Conservation (phyloP, 805 yeast genomes). For the Teunomyces panamensis region DNA sequence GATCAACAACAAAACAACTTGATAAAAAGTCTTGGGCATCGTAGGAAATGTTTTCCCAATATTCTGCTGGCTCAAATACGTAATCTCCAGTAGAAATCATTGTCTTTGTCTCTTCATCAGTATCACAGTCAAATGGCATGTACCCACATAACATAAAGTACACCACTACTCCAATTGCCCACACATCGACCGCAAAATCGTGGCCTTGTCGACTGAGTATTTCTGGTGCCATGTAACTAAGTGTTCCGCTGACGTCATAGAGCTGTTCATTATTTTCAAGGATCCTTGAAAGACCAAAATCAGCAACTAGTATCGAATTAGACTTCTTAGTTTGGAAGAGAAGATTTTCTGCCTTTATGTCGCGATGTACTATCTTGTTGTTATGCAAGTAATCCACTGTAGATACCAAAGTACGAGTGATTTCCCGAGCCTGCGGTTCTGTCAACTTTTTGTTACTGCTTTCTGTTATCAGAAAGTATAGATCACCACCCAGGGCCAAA, state of each 20-base stretch:
- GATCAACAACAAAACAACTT: conserved; percentile 49
- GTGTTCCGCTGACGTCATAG: conserved; percentile 61
- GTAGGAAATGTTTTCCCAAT: conserved; percentile 50
- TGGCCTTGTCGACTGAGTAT: conserved; percentile 53
- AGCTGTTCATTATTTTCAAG: conserved; percentile 27
- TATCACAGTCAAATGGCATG: conserved; percentile 75
- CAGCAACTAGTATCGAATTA: conserved; percentile 46
- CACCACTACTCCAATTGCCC: conserved; percentile 74
- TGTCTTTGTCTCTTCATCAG: conserved; percentile 61
- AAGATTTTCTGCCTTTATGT: conserved; percentile 69
- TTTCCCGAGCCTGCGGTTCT: conserved; percentile 48
- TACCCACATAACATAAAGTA: conserved; percentile 72
- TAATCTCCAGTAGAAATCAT: conserved; percentile 61
- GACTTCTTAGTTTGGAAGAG: conserved; percentile 42
- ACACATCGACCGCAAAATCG: conserved; percentile 59
- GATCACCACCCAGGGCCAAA: conserved; percentile 65
- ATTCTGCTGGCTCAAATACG: conserved; percentile 57
- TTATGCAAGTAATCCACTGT: conserved; percentile 58
- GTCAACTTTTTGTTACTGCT: conserved; percentile 36
- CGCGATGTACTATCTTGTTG: conserved; percentile 65
- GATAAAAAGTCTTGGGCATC: conserved; percentile 59
- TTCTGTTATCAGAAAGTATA: conserved; percentile 56
- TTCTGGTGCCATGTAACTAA: conserved; percentile 77
- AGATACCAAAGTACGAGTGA: conserved; percentile 48
- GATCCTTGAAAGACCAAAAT: conserved; percentile 63